Conservation (phyloP, 768 basidiomycete species). For the Rhodosporidiobolus sp. region DNA sequence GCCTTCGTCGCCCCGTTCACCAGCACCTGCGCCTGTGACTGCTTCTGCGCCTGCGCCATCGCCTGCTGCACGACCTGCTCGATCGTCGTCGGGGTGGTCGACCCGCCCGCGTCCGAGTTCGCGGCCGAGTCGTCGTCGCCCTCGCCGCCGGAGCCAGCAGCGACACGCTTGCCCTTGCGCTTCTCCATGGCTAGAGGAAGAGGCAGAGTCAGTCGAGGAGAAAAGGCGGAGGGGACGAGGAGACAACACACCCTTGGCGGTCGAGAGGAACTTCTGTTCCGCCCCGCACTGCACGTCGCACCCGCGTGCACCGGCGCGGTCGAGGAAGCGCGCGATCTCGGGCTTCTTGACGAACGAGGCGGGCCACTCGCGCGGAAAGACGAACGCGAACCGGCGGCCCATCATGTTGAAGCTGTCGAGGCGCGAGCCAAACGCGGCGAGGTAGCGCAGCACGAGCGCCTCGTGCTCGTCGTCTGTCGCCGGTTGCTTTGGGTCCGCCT, state of each 20-base stretch:
- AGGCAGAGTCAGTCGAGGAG: background rate
- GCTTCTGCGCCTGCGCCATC: background rate
- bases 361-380: slow-evolving; percentile 32
- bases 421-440: slow-evolving; percentile 32
- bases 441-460: slow-evolving; percentile 25
- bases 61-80: background rate
- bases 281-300: slow-evolving; percentile 32
- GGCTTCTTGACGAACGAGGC: slow-evolving; percentile 19
- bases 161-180: slow-evolving; percentile 35
- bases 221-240: background rate
- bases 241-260: slow-evolving; percentile 23
- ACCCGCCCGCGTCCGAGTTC: background rate
- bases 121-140: background rate
- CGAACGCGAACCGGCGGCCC: slow-evolving; percentile 27
- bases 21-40: background rate
- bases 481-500: slow-evolving; percentile 13
- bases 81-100: background rate
- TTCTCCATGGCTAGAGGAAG: slow-evolving; percentile 25
- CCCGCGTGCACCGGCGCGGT: slow-evolving; percentile 26
- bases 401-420: slow-evolving; percentile 37
- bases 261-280: slow-evolving; percentile 27
- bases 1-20: no score
- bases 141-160: background rate
- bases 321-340: slow-evolving; percentile 34
- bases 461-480: slow-evolving; percentile 21